These are phyloP conservation scores for Zymoseptoria passerinii DNA, from an alignment of 2,329 filamentous ascomycete genomes.

Conservation along the genomic window DNA sequence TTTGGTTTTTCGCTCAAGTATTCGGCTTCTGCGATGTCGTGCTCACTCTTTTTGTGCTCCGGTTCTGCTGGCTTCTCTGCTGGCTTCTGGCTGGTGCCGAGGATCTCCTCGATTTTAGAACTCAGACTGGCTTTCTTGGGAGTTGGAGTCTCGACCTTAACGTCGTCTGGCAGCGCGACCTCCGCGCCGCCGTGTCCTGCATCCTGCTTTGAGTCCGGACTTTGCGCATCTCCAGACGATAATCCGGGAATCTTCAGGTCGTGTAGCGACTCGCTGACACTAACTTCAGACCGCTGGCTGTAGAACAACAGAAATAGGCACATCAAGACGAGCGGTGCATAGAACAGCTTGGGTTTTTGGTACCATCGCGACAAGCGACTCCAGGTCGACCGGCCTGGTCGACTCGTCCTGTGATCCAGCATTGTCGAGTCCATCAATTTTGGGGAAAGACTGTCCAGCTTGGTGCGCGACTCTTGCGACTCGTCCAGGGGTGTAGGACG, in stretches of 20 bases:
- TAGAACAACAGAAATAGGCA: not conserved
- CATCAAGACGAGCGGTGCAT: not conserved
- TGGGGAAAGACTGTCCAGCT: not conserved
- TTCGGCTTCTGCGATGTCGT: not conserved
- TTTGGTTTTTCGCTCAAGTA: slow-evolving; percentile 1
- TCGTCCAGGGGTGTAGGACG: not conserved
- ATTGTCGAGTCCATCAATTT: not conserved
- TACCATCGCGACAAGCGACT: not conserved
- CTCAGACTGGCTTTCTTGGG: not conserved
- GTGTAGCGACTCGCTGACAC: not conserved
- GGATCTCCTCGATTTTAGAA: not conserved
- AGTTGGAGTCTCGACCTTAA: not conserved
- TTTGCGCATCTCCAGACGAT: not conserved
- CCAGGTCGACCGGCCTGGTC: not conserved
- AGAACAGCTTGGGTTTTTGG: not conserved
- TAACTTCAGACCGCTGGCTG: not conserved
- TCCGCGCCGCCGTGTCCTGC: not conserved
- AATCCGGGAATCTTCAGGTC: not conserved
- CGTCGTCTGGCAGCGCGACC: not conserved
- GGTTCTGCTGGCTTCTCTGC: not conserved
- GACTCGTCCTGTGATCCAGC: not conserved
- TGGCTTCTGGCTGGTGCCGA: not conserved
- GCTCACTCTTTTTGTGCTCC: not conserved
- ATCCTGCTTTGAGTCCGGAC: not conserved
- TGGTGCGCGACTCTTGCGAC: not conserved